Evolutionary conservation across 129 eudicot species (phyloP), one percentile per base, ranked within the genome.

Genomic region (Sambucus nigra): DNA sequence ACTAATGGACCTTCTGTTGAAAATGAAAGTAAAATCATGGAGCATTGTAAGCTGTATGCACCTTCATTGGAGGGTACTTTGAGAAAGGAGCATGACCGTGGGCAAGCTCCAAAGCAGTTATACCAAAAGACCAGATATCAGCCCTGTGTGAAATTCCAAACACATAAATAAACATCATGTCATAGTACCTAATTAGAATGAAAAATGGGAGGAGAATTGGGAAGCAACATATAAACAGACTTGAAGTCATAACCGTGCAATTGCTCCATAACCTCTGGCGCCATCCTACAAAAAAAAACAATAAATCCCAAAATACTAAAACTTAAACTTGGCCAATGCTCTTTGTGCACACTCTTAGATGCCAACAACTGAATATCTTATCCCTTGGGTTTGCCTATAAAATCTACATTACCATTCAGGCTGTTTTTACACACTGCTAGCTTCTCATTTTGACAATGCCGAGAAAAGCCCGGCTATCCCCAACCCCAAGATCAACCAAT

Each of bases 241-340:
- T 86, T 91, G 74, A 73, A 91, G 66, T 91, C 95, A 57, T 91
- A 86, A 49, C 99, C 99, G 49, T 76, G 80, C 73, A 79, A 47
- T 73, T 91, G 95, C 75, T 91, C 99, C 99, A 85, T 81, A 46
- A 91, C 99, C 87, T 91, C 99, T 19, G 99, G 99, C n/a, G 99
- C 99, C 99, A 91, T 91, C 99, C 99, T 91, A 70, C 46, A 77
- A 76, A 40, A 60, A 25, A 44, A 56, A 29, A 29, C 35, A 29
- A 35, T 7, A 35, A 60, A 53, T 45, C 38, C 62, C 27, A 7
- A 55, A 1, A 27, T 59, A 50, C n/a, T 42, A 3, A 42, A 9
- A 42, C n/a, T 3, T 22, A 21, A 1, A 23, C 15, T 18, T 9
- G 46, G 52, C 29, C 27, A 11, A 17, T 23, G 15, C 21, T 13